phyloP scores from a whole-genome alignment of 2,329 filamentous ascomycete species.

The Fusarium virguliforme region DNA sequence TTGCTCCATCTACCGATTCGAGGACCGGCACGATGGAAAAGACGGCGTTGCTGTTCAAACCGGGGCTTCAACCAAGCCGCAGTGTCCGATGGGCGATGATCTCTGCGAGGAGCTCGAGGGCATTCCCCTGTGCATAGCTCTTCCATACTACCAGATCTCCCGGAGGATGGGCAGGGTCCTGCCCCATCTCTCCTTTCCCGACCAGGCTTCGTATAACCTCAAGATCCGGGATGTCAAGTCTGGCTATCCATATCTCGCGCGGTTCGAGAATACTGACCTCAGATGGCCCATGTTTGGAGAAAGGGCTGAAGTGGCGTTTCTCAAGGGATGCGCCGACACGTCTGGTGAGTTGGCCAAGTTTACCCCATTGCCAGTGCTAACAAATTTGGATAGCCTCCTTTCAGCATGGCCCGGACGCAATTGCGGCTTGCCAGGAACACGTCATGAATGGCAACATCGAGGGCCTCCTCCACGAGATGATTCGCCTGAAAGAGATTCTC shows the following conservation, averaged over 20 bases:
- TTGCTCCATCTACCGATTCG: conserved; percentile 69
- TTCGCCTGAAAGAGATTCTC: conserved; percentile 68
- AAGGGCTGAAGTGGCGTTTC: conserved; percentile 66
- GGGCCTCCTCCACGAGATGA: conserved; percentile 65
- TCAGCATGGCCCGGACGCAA: conserved; percentile 67
- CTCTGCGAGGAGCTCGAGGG: conserved; percentile 66
- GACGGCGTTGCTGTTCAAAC: conserved; percentile 62
- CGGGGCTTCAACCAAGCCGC: conserved; percentile 53
- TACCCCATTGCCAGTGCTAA: background rate
- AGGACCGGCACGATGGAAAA: conserved; percentile 67
- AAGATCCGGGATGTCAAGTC: conserved; percentile 66
- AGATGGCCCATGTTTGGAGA: conserved; percentile 71
- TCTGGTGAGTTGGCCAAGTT: conserved; percentile 32
- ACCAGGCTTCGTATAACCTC: conserved; percentile 69
- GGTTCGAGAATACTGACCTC: conserved; percentile 69
- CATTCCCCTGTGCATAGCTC: conserved; percentile 65
- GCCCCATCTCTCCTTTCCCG: conserved; percentile 68
- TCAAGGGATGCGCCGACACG: conserved; percentile 67
- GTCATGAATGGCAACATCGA: conserved; percentile 70
- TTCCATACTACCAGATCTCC: conserved; percentile 67
- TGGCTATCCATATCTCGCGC: conserved; percentile 65
- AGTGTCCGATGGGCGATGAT: conserved; percentile 66
- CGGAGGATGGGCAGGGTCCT: conserved; percentile 67
- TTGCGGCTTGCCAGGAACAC: conserved; percentile 68
- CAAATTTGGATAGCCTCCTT: conserved; percentile 57